Evolutionary conservation across 768 basidiomycete species (phyloP), one percentile per base, ranked within the genome.

Genomic region (Trametes cingulata): DNA sequence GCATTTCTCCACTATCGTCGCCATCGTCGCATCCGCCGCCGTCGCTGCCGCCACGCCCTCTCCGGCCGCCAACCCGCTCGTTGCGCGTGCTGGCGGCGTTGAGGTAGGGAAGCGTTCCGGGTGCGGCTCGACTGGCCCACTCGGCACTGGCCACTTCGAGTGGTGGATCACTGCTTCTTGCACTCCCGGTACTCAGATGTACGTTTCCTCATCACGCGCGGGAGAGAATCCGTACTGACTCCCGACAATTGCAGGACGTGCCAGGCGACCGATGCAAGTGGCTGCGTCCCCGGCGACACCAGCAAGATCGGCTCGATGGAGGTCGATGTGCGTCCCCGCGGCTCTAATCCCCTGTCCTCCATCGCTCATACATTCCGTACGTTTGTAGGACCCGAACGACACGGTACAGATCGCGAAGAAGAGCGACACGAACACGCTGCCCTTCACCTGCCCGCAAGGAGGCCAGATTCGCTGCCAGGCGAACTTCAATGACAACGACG

Each of bases 401-500:
- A 57, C 56, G 24, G n/a, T 10, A 12, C 29, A 52, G 42, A 52
- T 58, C 42, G 57, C 57, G 15, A 42, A 39, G 25, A 20, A 25
- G 50, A 39, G 13, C 25, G 35, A 42, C 42, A 46, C 57, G 24
- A 60, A 55, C 47, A 43, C 52, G 25, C 19, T 60, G 15, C 41
- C 45, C 7, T 60, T 60, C 59, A 48, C 33, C 9, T 60, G 59
- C 52, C 59, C 52, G 17, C n/a, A 52, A 3, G 43, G 22, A 10
- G 59, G 59, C 24, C 52, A 53, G 40, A 25, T 48, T 2, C 59
- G 59, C 46, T 60, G 59, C 59, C 46, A 60, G 59, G 59, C 52
- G 3, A 60, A 60, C 52, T 60, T 60, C 52, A 55, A 60, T 46
- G 59, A 60, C 37, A 60, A 40, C 46, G 33, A 54, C 46, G 59